Percentiles rank a stretch among this genome's conserved stretches.
Evolutionary conservation across 2,329 filamentous ascomycete genomes (phyloP).

Genomic region (Penicillium sp.): DNA sequence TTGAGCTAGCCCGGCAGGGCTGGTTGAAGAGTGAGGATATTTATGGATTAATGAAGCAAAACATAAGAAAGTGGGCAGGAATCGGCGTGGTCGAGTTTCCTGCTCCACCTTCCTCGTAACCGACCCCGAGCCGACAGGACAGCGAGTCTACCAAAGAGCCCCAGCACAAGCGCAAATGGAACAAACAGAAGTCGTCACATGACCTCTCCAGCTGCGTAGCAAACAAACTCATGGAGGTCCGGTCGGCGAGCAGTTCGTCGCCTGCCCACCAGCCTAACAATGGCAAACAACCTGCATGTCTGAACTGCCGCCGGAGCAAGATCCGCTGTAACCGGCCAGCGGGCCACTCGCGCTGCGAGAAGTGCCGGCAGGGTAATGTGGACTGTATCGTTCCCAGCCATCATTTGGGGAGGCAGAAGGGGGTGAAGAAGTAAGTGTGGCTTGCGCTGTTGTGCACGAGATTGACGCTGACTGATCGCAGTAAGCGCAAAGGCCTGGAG

Average conservation of each 20-base stretch:
- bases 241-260: constrained; percentile 7
- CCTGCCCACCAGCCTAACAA: constrained; percentile 19
- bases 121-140: constrained; percentile 2
- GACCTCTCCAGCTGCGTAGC: neutral
- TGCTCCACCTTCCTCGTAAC: neutral
- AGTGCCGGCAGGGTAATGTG: constrained; percentile 62
- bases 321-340: constrained; percentile 68
- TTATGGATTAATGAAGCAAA: constrained; percentile 4
- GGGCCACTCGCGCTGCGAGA: constrained; percentile 62
- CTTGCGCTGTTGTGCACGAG: neutral
- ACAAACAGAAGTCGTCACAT: neutral
- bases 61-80: neutral
- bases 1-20: constrained; percentile 57
- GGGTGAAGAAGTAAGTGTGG: constrained; percentile 70
- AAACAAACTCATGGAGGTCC: constrained; percentile 24
- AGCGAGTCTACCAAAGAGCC: neutral
- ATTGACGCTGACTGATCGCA: constrained; percentile 41
- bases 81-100: neutral
- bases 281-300: constrained; percentile 59
- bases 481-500: constrained; percentile 75
- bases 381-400: constrained; percentile 76
- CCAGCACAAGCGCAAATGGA: constrained; percentile 1
- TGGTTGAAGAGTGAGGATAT: neutral
- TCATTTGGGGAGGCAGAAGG: constrained; percentile 74
- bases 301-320: constrained; percentile 71